phyloP scores from a whole-genome alignment of 352 stramenopile genomes.

The Phytophthora lateralis region DNA sequence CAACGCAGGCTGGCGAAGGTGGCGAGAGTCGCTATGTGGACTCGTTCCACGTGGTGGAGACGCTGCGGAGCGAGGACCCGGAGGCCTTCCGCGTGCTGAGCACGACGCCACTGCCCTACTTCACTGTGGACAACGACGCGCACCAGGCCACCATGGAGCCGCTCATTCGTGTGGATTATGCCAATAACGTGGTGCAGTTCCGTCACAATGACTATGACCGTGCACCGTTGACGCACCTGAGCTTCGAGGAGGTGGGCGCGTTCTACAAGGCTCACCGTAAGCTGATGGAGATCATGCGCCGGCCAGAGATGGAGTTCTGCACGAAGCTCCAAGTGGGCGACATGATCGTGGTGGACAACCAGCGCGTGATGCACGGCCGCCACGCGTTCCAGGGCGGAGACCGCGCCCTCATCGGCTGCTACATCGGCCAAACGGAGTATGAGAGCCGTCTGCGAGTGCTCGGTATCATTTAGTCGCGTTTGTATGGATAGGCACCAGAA shows the following conservation, averaged over 20 bases:
- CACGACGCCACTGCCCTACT: slow-evolving; percentile 74
- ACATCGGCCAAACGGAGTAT: slow-evolving; percentile 88
- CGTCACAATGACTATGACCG: slow-evolving; percentile 92
- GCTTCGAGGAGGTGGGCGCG: slow-evolving; percentile 64
- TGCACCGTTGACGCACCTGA: slow-evolving; percentile 78
- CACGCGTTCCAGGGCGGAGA: slow-evolving; percentile 79
- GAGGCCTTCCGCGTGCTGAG: slow-evolving; percentile 76
- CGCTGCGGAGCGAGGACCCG: slow-evolving; percentile 54
- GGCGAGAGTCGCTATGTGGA: slow-evolving; percentile 85
- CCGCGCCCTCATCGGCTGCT: slow-evolving; percentile 85
- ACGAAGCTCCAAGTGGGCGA: slow-evolving; percentile 74
- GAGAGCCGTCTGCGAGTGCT: slow-evolving; percentile 83
- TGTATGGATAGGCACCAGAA: slow-evolving; percentile 1
- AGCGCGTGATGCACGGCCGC: slow-evolving; percentile 85
- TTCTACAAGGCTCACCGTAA: slow-evolving; percentile 83
- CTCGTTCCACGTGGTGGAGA: slow-evolving; percentile 78
- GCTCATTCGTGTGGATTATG: slow-evolving; percentile 77
- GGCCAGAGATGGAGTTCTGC: slow-evolving; percentile 64
- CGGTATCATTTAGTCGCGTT: slow-evolving; percentile 67
- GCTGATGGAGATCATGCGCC: slow-evolving; percentile 69
- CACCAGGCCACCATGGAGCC: slow-evolving; percentile 83
- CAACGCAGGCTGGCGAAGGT: slow-evolving; percentile 70
- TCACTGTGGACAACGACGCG: slow-evolving; percentile 77
- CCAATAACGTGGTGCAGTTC: slow-evolving; percentile 78
- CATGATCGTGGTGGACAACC: slow-evolving; percentile 90